Evolutionary conservation across 768 basidiomycete species (phyloP).

Genomic region (Suillus luteus): DNA sequence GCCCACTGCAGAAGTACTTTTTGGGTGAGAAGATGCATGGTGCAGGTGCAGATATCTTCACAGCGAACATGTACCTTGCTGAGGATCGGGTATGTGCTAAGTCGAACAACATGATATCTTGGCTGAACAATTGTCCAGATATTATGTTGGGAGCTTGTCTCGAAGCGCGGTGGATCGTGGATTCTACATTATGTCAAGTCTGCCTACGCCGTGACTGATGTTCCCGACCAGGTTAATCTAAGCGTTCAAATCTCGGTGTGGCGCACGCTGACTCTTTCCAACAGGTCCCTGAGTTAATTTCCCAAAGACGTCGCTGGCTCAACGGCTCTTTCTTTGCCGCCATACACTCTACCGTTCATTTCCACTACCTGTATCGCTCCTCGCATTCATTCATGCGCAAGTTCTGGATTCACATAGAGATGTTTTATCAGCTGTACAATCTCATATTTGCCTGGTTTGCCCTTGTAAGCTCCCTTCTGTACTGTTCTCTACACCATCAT

Average conservation of each 20-base stretch:
- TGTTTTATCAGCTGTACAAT: conserved; percentile 89
- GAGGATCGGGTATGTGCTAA: conserved; percentile 68
- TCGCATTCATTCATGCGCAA: conserved; percentile 82
- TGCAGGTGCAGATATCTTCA: conserved; percentile 87
- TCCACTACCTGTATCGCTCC: conserved; percentile 93
- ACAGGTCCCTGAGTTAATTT: conserved; percentile 89
- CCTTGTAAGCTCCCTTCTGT: conserved; percentile 48
- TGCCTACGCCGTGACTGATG: conserved; percentile 90
- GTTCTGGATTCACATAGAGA: conserved; percentile 93
- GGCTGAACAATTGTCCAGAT: conserved; percentile 51
- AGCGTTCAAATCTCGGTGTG: background rate
- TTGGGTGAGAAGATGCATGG: conserved; percentile 95
- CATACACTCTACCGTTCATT: conserved; percentile 89
- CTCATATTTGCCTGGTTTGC: conserved; percentile 92
- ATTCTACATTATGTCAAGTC: conserved; percentile 95
- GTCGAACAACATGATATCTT: background rate
- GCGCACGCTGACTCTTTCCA: conserved; percentile 2
- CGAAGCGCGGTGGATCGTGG: conserved; percentile 91
- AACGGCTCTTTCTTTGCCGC: conserved; percentile 99
- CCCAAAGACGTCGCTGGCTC: conserved; percentile 94
- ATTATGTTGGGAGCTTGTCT: conserved; percentile 95
- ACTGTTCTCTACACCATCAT: background rate
- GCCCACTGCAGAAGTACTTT: conserved; percentile 95
- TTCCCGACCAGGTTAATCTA: conserved; percentile 75
- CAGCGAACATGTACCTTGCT: conserved; percentile 95